Conservation (phyloP, 2,329 filamentous ascomycete genomes). For the Pyrenochaeta sp. region DNA sequence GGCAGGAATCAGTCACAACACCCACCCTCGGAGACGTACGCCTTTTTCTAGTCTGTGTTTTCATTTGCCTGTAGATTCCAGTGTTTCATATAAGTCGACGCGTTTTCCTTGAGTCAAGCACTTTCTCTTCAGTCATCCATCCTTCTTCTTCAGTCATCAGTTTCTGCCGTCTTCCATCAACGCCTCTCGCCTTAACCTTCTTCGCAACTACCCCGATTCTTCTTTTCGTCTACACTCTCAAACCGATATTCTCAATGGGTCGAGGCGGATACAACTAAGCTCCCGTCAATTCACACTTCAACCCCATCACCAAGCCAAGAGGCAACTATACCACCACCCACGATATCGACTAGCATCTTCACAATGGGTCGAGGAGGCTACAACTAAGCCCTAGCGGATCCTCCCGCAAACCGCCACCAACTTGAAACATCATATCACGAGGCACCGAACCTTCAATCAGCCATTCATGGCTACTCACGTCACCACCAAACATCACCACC, state of each 20-base stretch:
- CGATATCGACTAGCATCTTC: constrained; percentile 16
- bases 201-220: constrained; percentile 3
- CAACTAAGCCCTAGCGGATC: constrained; percentile 34
- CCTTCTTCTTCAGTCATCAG: constrained; percentile 18
- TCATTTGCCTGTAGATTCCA: constrained; percentile 15
- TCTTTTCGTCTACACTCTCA: constrained; percentile 8
- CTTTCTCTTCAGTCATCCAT: constrained; percentile 23
- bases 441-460: background rate
- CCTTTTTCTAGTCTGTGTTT: constrained; percentile 20
- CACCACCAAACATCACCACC: constrained; percentile 13
- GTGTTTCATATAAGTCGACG: constrained; percentile 25
- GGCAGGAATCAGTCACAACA: constrained; percentile 25
- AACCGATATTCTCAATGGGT: constrained; percentile 35
- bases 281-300: constrained; percentile 4
- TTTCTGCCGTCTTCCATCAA: constrained; percentile 10
- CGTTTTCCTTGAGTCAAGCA: constrained; percentile 21
- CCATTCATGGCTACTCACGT: background rate
- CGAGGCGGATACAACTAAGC: constrained; percentile 55
- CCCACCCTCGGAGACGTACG: constrained; percentile 12
- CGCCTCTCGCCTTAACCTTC: constrained; percentile 4
- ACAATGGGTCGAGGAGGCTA: constrained; percentile 48
- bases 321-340: constrained; percentile 16
- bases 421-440: constrained; percentile 6
- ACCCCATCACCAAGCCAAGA: constrained; percentile 21
- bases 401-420: constrained; percentile 20